Evolutionary conservation across 1,284 basidiomycete genomes (phyloP).

Genomic region (Ustilago xerochloae): DNA sequence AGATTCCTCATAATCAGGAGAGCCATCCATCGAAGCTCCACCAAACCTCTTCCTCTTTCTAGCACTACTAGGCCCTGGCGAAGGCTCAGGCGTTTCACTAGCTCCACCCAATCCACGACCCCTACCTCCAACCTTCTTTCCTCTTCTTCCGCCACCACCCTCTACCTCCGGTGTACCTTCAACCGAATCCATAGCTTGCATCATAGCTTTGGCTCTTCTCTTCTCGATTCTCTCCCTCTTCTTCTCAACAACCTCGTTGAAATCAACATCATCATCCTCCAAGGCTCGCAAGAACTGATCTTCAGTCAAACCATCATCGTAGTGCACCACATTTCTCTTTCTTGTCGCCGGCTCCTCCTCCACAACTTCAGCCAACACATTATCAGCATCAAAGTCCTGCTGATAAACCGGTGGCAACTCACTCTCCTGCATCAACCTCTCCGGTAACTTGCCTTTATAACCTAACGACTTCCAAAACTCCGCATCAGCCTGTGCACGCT

Average conservation of each 20-base stretch:
- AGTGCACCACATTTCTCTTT: constrained; percentile 85
- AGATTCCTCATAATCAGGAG: constrained; percentile 43
- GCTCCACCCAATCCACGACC: constrained; percentile 31
- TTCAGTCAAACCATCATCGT: constrained; percentile 93
- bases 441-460: constrained; percentile 75
- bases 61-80: constrained; percentile 53
- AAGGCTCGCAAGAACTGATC: constrained; percentile 83
- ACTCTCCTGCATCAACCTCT: constrained; percentile 82
- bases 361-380: constrained; percentile 64
- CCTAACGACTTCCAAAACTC: constrained; percentile 81
- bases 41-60: constrained; percentile 63
- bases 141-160: constrained; percentile 32
- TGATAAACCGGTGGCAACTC: constrained; percentile 95
- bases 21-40: constrained; percentile 41
- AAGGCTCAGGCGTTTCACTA: constrained; percentile 52
- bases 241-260: constrained; percentile 70
- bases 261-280: constrained; percentile 83
- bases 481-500: constrained; percentile 79
- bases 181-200: constrained; percentile 42
- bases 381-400: constrained; percentile 72
- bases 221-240: constrained; percentile 67
- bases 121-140: constrained; percentile 49
- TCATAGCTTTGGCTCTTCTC: constrained; percentile 56
- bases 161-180: constrained; percentile 56
- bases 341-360: constrained; percentile 79